Evolutionary conservation across 192 early-diverging fungal genomes (phyloP).

Genomic region (Powellomyces hirtus): DNA sequence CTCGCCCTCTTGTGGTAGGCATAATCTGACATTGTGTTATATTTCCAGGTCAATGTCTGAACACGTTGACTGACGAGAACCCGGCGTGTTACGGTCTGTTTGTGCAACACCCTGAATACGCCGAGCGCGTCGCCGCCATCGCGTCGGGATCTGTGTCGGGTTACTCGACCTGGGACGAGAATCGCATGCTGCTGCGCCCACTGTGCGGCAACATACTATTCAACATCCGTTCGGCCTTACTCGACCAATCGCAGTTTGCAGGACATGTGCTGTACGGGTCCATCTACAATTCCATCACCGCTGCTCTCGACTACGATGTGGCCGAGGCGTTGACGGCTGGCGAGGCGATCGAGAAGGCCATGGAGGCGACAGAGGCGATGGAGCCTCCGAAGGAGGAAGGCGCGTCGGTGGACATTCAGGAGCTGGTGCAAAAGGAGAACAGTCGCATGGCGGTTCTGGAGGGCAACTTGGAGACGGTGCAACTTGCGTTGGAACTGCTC

Average conservation of each 20-base stretch:
- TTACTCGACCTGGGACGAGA: slow-evolving; percentile 44
- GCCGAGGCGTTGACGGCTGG: not conserved
- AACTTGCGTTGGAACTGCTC: slow-evolving; percentile 76
- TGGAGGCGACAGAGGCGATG: not conserved
- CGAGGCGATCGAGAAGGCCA: slow-evolving; percentile 37
- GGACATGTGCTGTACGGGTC: slow-evolving; percentile 1
- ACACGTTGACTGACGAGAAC: slow-evolving; percentile 82
- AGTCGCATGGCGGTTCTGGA: slow-evolving; percentile 42
- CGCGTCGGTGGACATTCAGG: slow-evolving; percentile 9
- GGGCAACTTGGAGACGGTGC: slow-evolving; percentile 57
- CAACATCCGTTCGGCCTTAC: slow-evolving; percentile 33
- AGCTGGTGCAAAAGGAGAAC: not conserved
- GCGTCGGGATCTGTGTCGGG: slow-evolving; percentile 5
- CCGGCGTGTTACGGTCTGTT: slow-evolving; percentile 55
- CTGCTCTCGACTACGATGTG: slow-evolving; percentile 18
- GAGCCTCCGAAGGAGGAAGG: slow-evolving; percentile 28
- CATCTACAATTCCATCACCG: not conserved
- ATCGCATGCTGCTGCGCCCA: slow-evolving; percentile 63
- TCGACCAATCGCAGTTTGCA: not conserved
- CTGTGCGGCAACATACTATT: slow-evolving; percentile 62
- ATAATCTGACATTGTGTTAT: too few species aligned
- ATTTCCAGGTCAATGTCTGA: slow-evolving; percentile 74
- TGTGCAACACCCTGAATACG: slow-evolving; percentile 40
- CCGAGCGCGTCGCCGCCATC: slow-evolving; percentile 10
- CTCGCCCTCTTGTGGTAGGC: too few species aligned